A percentile compares a stretch with the other conserved stretches of the same genome.
These are phyloP conservation scores for Dalechampia spathulata DNA, from an alignment of 441 rosid genomes.

Conservation along the genomic window DNA sequence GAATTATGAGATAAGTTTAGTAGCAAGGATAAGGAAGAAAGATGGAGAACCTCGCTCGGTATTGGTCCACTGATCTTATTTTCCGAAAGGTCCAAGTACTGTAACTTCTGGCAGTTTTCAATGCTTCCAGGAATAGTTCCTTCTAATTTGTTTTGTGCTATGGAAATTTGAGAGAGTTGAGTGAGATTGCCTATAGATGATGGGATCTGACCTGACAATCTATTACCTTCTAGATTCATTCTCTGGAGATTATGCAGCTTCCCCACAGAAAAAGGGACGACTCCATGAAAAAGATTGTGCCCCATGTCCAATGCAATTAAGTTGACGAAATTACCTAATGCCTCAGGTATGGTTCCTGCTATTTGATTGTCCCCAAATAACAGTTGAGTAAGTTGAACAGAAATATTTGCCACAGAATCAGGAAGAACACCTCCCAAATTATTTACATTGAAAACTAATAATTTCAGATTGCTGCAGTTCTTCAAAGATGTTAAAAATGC, in stretches of 20 bases:
- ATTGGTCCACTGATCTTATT: conserved; percentile 16
- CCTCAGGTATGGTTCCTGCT: not conserved
- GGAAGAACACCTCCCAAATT: conserved; percentile 3
- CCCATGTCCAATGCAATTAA: not conserved
- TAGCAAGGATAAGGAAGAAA: not conserved
- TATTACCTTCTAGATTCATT: not conserved
- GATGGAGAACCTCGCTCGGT: not conserved
- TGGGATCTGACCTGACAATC: conserved; percentile 12
- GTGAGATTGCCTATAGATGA: conserved; percentile 22
- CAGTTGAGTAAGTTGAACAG: not conserved
- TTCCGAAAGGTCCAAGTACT: not conserved
- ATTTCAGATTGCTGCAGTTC: not conserved
- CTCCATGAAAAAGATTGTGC: not conserved
- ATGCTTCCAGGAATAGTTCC: conserved; percentile 14
- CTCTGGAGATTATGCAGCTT: not conserved
- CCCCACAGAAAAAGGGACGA: not conserved
- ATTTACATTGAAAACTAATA: not conserved
- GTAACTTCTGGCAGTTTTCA: not conserved
- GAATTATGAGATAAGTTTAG: conserved; percentile 18
- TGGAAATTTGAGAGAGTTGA: not conserved
- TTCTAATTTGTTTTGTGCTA: not conserved
- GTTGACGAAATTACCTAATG: not conserved
- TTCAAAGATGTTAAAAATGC: not conserved
- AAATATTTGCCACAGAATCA: not conserved
- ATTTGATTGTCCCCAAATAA: not conserved